Percentiles rank a stretch among this genome's conserved stretches.
These are phyloP conservation scores for Nyctanthes arbortristis DNA, from an alignment of 257 asterid species.

Conservation along the genomic window DNA sequence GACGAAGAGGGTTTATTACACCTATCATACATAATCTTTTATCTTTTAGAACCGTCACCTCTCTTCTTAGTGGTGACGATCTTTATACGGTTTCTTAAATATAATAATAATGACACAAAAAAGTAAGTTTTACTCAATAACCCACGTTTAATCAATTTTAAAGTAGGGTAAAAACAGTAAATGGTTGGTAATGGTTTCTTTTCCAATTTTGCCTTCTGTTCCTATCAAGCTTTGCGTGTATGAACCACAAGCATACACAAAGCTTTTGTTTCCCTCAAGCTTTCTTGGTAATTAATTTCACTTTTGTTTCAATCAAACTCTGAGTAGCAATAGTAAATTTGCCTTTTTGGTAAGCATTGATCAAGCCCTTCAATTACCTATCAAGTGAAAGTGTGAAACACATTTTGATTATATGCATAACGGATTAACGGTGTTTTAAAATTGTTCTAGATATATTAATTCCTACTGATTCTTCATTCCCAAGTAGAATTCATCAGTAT, in stretches of 20 bases:
- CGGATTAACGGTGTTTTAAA: neutral
- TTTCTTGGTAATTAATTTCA: neutral
- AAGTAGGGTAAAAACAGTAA: neutral
- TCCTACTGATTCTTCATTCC: too few relatives aligned
- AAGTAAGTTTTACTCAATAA: neutral
- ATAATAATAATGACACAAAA: neutral
- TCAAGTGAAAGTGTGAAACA: too few relatives aligned
- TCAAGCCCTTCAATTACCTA: neutral
- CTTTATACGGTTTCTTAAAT: neutral
- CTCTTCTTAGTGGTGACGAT: too few relatives aligned
- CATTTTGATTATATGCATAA: too few relatives aligned
- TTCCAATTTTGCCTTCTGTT: neutral
- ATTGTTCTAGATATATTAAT: too few relatives aligned
- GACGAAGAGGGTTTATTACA: too few relatives aligned
- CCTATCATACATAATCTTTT: too few relatives aligned
- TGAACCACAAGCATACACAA: neutral
- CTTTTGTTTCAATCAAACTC: neutral
- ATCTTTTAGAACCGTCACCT: too few relatives aligned
- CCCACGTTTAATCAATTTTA: neutral
- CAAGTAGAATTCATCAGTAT: too few relatives aligned
- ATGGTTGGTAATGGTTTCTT: conserved; percentile 1
- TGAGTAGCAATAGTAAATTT: neutral
- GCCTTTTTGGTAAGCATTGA: neutral
- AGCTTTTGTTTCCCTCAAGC: conserved; percentile 3
- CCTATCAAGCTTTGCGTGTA: neutral